Base-by-base conservation (phyloP, 768 basidiomycete genomes). In the Phylloporus sp. region DNA sequence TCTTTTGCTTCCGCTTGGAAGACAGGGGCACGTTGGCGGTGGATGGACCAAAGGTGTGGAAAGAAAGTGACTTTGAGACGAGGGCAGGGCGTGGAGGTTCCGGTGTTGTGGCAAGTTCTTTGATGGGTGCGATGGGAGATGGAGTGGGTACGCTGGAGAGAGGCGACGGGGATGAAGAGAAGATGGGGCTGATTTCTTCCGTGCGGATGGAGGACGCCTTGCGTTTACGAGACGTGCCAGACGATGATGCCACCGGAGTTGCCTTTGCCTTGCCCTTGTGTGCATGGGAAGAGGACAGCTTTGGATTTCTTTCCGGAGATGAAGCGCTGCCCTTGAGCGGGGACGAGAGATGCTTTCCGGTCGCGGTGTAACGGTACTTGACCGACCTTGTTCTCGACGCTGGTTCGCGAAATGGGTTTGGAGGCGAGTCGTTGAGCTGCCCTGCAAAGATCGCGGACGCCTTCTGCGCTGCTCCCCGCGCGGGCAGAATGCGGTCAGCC, bases 381-480 rank as follows among this genome's bases (percentile, higher is more conserved):
- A 66, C 57, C 31, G 53, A 50, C 47, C 57, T 61, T 50, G 62
- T 44, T 32, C 42, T 53, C 11, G 49, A 55, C 1, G 58, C 22
- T 1, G 64, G 60, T 20, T 58, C 64, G 8, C 56, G 56, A 36
- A 66, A 66, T 11, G 51, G 57, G 47, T 54, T n/a, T 57, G 14
- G 57, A 52, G 61, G 45, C 17, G 61, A 57, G 58, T 63, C 52
- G 15, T 54, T 56, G 28, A 65, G 60, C 34, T 73, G 71, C 9
- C 55, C 61, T 36, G 62, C 55, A 49, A 75, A 59, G 44, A 51
- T 59, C 4, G 57, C 63, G 2, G 55, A 44, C 36, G 72, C 72
- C 18, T 53, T 60, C 38, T 58, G 42, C 1, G 70, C 71, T 4
- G 71, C 68, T 21, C 59, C 62, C 8, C 71, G 70, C 24, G 54